These are phyloP conservation scores for Betula pendula DNA, from an alignment of 306 rosid species.

Conservation along the genomic window DNA sequence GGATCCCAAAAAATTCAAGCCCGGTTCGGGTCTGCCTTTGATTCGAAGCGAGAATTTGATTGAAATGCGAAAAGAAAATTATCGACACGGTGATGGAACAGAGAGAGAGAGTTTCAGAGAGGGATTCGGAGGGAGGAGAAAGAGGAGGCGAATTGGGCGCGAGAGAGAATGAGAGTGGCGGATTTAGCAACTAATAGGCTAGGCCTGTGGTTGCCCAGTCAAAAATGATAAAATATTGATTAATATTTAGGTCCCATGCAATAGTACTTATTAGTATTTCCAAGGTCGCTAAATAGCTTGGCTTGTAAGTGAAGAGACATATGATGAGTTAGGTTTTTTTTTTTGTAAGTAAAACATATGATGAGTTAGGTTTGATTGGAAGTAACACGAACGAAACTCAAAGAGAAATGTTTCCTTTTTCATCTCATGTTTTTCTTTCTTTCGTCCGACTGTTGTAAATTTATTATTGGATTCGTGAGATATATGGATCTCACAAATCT, in stretches of 20 bases:
- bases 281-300: neutral
- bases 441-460: too few relatives aligned
- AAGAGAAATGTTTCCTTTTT: too few relatives aligned
- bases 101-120: slow-evolving; percentile 3
- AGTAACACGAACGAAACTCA: too few relatives aligned
- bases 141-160: slow-evolving; percentile 64
- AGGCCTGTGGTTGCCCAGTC: slow-evolving; percentile 43
- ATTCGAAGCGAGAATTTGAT: slow-evolving; percentile 30
- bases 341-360: too few relatives aligned
- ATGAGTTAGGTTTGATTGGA: too few relatives aligned
- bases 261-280: neutral
- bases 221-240: slow-evolving; percentile 36
- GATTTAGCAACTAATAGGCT: slow-evolving; percentile 41
- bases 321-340: too few relatives aligned
- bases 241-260: neutral
- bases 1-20: slow-evolving; percentile 17
- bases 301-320: too few relatives aligned
- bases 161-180: slow-evolving; percentile 38
- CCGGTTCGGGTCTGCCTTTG: slow-evolving; percentile 15
- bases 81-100: slow-evolving; percentile 27
- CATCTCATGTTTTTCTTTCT: too few relatives aligned
- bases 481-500: too few relatives aligned
- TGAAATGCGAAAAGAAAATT: slow-evolving; percentile 15
- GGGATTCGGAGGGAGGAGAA: slow-evolving; percentile 15
- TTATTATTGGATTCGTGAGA: too few relatives aligned